A percentile compares a stretch with the other conserved stretches of the same genome.
Conservation (phyloP, 306 rosid species). For the Gastrolobium villosum region DNA sequence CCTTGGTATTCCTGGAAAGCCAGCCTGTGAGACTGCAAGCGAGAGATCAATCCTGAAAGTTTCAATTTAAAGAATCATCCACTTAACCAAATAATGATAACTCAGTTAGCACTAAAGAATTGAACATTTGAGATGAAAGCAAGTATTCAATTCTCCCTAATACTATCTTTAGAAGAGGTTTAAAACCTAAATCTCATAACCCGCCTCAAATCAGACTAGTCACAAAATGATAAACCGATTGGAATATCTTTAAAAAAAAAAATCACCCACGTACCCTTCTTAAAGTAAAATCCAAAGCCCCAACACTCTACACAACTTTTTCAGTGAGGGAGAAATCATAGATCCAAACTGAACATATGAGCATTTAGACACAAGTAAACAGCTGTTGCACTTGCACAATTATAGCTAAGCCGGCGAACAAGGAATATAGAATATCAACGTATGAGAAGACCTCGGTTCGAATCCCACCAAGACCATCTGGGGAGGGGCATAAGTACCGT, state of each 20-base stretch:
- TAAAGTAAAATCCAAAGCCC: not conserved
- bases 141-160: no score
- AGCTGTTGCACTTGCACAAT: slow-evolving; percentile 10
- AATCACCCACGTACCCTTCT: no score
- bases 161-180: no score
- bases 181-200: no score
- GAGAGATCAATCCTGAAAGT: not conserved
- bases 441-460: no score
- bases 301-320: not conserved
- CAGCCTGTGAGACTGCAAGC: not conserved
- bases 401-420: not conserved
- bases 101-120: no score
- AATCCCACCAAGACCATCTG: no score
- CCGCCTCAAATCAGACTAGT: no score
- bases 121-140: no score
- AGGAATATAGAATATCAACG: slow-evolving; percentile 12
- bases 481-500: no score
- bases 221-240: no score
- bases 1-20: not conserved
- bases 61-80: not conserved
- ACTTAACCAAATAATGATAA: not conserved
- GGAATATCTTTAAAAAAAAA: no score
- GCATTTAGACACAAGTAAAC: not conserved
- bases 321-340: not conserved
- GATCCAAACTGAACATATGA: not conserved